Evolutionary conservation across 78 protist species (phyloP).

Genomic region (Bodo saltans): DNA sequence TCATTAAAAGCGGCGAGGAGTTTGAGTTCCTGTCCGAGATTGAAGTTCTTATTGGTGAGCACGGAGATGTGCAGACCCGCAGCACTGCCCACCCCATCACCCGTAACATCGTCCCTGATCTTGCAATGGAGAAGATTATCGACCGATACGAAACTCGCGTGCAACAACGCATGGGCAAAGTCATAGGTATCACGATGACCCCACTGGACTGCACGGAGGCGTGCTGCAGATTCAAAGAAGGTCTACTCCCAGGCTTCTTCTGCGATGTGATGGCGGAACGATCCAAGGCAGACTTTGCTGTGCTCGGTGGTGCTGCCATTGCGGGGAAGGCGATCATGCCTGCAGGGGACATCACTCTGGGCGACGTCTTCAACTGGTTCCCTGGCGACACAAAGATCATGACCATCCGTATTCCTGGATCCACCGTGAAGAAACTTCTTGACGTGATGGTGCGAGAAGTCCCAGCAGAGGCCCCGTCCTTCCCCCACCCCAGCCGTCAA

Average conservation of each 20-base stretch:
- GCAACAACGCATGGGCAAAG: not conserved
- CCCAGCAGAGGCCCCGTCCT: slow-evolving; percentile 17
- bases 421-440: not conserved
- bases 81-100: not conserved
- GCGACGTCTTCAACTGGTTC: slow-evolving; percentile 30
- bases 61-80: not conserved
- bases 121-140: not conserved
- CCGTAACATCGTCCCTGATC: not conserved
- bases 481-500: slow-evolving; percentile 12
- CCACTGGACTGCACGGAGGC: slow-evolving; percentile 8
- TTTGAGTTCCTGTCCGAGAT: slow-evolving; percentile 15
- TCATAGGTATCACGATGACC: not conserved
- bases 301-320: slow-evolving; percentile 46
- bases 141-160: not conserved
- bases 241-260: slow-evolving; percentile 19
- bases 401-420: not conserved
- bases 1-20: slow-evolving; percentile 42
- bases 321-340: slow-evolving; percentile 25
- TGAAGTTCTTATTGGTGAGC: not conserved
- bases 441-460: slow-evolving; percentile 19
- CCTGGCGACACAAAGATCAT: slow-evolving; percentile 21
- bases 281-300: slow-evolving; percentile 10
- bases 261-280: slow-evolving; percentile 14
- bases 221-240: slow-evolving; percentile 38
- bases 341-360: slow-evolving; percentile 25